These are phyloP conservation scores for Boletus pseudopeckii DNA, from an alignment of 768 basidiomycete genomes.

Conservation along the genomic window DNA sequence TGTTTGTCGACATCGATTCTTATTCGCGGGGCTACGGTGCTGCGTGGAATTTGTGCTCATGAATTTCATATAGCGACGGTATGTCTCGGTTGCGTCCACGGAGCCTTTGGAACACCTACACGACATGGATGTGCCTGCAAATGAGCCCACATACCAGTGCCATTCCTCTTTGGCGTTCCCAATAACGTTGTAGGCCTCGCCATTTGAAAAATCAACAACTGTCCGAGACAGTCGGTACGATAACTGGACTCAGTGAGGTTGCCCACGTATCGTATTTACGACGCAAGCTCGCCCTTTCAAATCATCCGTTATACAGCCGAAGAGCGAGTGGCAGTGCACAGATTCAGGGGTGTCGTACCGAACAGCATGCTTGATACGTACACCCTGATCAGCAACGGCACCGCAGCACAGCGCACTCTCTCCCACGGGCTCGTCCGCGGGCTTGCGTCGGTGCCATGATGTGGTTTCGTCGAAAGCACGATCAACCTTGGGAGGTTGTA, in stretches of 20 bases:
- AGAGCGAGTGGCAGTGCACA: constrained; percentile 22
- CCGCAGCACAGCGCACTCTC: constrained; percentile 11
- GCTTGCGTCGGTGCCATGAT: constrained; percentile 23
- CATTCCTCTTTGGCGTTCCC: neutral
- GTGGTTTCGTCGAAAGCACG: constrained; percentile 49
- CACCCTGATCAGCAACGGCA: constrained; percentile 16
- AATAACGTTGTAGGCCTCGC: constrained; percentile 6
- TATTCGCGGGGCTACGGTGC: constrained; percentile 2
- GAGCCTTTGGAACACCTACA: constrained; percentile 1
- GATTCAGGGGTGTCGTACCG: constrained; percentile 1
- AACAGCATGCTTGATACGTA: constrained; percentile 15
- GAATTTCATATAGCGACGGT: constrained; percentile 10
- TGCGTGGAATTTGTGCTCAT: constrained; percentile 1
- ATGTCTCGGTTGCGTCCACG: constrained; percentile 3
- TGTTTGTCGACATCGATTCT: constrained; percentile 1
- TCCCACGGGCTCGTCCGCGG: constrained; percentile 17
- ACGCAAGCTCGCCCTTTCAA: neutral
- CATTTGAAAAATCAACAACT: neutral
- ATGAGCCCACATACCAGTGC: neutral
- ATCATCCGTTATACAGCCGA: neutral
- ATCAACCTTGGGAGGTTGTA: constrained; percentile 76
- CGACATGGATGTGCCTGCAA: neutral
- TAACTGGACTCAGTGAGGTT: neutral
- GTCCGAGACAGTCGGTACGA: no score
- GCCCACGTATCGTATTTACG: constrained; percentile 5